Percentiles rank a stretch among this genome's conserved stretches.
Evolutionary conservation across 257 asterid species (phyloP).

Genomic region (Jasminum sambac): DNA sequence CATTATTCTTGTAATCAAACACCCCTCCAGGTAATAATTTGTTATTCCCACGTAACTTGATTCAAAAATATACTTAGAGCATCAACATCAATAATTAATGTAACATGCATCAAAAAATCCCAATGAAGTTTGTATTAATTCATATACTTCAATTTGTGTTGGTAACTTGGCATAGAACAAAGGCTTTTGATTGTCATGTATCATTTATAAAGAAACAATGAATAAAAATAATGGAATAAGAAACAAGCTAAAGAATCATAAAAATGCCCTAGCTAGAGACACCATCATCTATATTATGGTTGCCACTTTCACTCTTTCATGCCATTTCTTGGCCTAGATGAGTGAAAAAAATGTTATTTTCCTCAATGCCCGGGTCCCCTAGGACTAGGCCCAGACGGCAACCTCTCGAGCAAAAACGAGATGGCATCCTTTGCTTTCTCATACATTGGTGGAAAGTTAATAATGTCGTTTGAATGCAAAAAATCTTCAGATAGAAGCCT

Average conservation of each 20-base stretch:
- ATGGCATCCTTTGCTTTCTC: conserved; percentile 20
- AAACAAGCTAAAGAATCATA: conserved; percentile 2
- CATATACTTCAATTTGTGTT: background rate
- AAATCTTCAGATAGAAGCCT: conserved; percentile 16
- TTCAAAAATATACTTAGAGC: background rate
- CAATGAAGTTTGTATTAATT: background rate
- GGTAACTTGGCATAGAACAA: too few species aligned
- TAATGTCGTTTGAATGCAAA: conserved; percentile 13
- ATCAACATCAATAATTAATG: background rate
- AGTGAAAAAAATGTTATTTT: background rate
- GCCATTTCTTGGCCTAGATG: background rate
- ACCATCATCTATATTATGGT: conserved; percentile 3
- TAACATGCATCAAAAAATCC: background rate
- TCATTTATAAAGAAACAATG: background rate
- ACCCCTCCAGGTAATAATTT: background rate
- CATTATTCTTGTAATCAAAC: background rate
- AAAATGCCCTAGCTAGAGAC: conserved; percentile 15
- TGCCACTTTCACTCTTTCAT: background rate
- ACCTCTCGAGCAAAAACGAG: conserved; percentile 24
- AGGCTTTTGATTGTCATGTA: background rate
- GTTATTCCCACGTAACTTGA: background rate
- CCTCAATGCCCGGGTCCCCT: conserved; percentile 33
- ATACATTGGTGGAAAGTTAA: conserved; percentile 9
- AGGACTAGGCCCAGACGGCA: conserved; percentile 36
- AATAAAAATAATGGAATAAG: background rate